These are phyloP conservation scores for Diplotaxis tenuifolia DNA, from an alignment of 345 rosid genomes.

Conservation along the genomic window DNA sequence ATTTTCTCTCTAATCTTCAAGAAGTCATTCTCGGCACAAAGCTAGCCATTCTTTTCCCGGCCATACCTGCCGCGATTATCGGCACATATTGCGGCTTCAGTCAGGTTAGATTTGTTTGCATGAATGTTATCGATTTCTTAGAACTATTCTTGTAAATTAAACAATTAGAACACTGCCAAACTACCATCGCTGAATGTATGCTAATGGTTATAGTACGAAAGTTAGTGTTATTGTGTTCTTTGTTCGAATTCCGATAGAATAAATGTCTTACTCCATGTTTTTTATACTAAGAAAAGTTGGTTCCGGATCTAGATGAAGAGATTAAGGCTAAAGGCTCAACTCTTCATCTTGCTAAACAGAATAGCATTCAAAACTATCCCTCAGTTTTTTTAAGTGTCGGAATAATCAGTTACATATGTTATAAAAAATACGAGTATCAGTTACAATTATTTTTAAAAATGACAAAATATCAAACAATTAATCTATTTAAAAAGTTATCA, in stretches of 20 bases:
- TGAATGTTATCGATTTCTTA: background rate
- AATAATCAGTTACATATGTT: background rate
- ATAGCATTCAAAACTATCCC: background rate
- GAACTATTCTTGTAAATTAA: background rate
- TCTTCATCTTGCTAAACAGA: background rate
- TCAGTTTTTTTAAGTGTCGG: background rate
- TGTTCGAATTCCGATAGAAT: too few species aligned
- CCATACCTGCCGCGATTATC: constrained; percentile 68
- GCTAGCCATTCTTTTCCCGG: constrained; percentile 75
- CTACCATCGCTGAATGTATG: too few species aligned
- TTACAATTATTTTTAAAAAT: background rate
- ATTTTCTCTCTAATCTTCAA: too few species aligned
- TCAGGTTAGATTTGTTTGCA: constrained; percentile 39
- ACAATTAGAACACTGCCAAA: background rate
- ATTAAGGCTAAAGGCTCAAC: background rate
- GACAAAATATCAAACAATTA: constrained; percentile 1
- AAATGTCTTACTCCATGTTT: too few species aligned
- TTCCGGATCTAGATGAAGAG: background rate
- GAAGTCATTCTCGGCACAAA: too few species aligned
- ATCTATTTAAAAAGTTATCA: too few species aligned
- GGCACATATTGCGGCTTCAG: constrained; percentile 57
- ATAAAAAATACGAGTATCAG: background rate
- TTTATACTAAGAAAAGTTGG: too few species aligned
- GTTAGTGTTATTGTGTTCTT: too few species aligned
- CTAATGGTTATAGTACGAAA: too few species aligned